phyloP scores from a whole-genome alignment of 2,329 filamentous ascomycete genomes.

The Domatiomyces globalis region DNA sequence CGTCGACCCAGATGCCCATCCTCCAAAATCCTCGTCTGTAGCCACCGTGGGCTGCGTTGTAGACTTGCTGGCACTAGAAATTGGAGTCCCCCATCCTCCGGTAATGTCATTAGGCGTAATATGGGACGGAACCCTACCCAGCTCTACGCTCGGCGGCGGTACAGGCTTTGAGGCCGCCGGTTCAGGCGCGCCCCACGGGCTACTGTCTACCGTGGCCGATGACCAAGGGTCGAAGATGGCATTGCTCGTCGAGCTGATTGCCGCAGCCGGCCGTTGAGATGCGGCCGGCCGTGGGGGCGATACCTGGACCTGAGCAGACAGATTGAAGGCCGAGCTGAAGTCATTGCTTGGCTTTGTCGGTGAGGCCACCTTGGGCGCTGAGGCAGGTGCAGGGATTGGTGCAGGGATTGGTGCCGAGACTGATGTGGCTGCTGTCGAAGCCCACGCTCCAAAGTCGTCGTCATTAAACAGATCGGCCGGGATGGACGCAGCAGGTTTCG shows the following conservation, averaged over 20 bases:
- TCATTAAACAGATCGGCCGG: slow-evolving; percentile 17
- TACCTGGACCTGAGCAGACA: slow-evolving; percentile 37
- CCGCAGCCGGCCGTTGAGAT: background rate
- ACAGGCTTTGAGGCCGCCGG: slow-evolving; percentile 29
- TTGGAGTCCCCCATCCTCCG: slow-evolving; percentile 46
- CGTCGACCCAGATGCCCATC: slow-evolving; percentile 68
- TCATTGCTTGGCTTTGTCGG: slow-evolving; percentile 16
- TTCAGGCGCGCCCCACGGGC: slow-evolving; percentile 63
- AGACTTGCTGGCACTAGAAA: slow-evolving; percentile 25
- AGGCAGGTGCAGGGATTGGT: slow-evolving; percentile 17
- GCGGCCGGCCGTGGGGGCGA: slow-evolving; percentile 15
- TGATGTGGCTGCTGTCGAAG: slow-evolving; percentile 9
- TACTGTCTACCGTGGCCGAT: slow-evolving; percentile 29
- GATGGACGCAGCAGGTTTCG: slow-evolving; percentile 31
- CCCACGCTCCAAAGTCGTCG: slow-evolving; percentile 19
- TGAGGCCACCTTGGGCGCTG: slow-evolving; percentile 21
- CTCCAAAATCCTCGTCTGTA: slow-evolving; percentile 89
- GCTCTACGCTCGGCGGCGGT: slow-evolving; percentile 14
- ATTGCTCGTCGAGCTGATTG: slow-evolving; percentile 18
- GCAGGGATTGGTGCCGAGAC: slow-evolving; percentile 31
- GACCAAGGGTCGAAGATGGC: slow-evolving; percentile 58
- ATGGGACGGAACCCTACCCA: slow-evolving; percentile 29
- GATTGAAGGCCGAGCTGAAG: slow-evolving; percentile 64
- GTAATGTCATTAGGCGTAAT: slow-evolving; percentile 47
- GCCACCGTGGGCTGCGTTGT: slow-evolving; percentile 50